Evolutionary conservation across 2,329 filamentous ascomycete species (phyloP).

Genomic region (Triangularia setosa): DNA sequence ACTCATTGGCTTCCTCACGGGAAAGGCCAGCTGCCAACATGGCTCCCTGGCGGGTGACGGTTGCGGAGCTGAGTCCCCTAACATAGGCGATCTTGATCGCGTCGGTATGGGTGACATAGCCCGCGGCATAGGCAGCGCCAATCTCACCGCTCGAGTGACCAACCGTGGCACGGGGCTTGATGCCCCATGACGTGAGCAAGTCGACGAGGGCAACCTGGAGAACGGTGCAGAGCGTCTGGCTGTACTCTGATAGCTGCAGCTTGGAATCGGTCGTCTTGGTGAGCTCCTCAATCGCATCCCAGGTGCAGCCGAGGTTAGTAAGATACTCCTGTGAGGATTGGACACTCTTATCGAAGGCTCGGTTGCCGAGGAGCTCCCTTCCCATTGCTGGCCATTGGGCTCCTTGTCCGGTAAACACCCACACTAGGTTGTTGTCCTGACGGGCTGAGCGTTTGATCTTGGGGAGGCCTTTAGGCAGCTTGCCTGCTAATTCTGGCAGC

Average conservation of each 20-base stretch:
- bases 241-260: constrained; percentile 24
- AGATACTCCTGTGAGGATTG: background rate
- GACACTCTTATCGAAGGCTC: constrained; percentile 21
- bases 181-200: constrained; percentile 31
- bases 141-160: constrained; percentile 45
- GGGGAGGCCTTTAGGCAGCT: constrained; percentile 1
- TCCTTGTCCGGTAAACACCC: constrained; percentile 32
- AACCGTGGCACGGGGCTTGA: constrained; percentile 34
- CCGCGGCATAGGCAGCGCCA: constrained; percentile 41
- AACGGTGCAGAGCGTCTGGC: constrained; percentile 35
- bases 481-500: background rate
- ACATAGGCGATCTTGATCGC: no score
- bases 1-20: constrained; percentile 19
- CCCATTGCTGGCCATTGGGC: constrained; percentile 33
- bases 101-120: constrained; percentile 11
- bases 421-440: constrained; percentile 2
- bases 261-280: constrained; percentile 7
- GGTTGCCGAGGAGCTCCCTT: constrained; percentile 25
- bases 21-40: constrained; percentile 23
- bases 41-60: constrained; percentile 16
- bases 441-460: constrained; percentile 1
- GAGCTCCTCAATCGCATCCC: constrained; percentile 15
- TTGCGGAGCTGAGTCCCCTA: constrained; percentile 25
- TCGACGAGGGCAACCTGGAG: constrained; percentile 41
- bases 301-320: constrained; percentile 7